Percentiles rank a stretch among this genome's conserved stretches.
These are phyloP conservation scores for Aspergillus cristatus DNA, from an alignment of 495 filamentous ascomycete species.

Conservation along the genomic window DNA sequence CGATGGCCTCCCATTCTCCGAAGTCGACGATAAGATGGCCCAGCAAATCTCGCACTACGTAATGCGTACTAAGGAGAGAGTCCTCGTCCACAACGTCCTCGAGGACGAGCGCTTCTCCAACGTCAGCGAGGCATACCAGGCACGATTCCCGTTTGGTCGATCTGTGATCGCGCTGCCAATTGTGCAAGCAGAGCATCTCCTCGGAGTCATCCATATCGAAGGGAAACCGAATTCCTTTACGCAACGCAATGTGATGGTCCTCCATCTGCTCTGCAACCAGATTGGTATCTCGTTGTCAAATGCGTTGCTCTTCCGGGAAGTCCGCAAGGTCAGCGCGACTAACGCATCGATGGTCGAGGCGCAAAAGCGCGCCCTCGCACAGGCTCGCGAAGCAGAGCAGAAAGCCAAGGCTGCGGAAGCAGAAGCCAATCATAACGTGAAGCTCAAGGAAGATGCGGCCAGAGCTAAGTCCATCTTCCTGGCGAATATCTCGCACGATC, in stretches of 20 bases:
- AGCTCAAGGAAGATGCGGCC: constrained; percentile 83
- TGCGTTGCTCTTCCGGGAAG: constrained; percentile 70
- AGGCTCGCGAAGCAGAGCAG: constrained; percentile 69
- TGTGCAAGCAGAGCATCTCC: constrained; percentile 63
- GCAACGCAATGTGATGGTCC: constrained; percentile 74
- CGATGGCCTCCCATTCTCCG: constrained; percentile 55
- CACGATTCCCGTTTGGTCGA: constrained; percentile 57
- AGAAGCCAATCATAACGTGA: constrained; percentile 76
- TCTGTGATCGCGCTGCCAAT: constrained; percentile 84
- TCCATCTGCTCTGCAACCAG: constrained; percentile 81
- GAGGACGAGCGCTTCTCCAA: constrained; percentile 83
- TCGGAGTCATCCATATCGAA: constrained; percentile 81
- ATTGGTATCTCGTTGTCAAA: constrained; percentile 85
- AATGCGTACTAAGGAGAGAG: constrained; percentile 71
- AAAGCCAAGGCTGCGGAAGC: constrained; percentile 78
- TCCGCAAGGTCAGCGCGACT: constrained; percentile 68
- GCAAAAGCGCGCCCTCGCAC: constrained; percentile 71
- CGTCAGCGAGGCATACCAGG: constrained; percentile 60
- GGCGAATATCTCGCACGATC: constrained; percentile 83
- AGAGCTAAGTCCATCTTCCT: constrained; percentile 89
- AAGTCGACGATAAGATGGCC: constrained; percentile 56
- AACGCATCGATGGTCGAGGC: constrained; percentile 83
- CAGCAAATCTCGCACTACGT: constrained; percentile 75
- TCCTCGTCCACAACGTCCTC: constrained; percentile 74
- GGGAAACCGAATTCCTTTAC: constrained; percentile 80